Evolutionary conservation across 371 early-diverging fungal species (phyloP), one percentile per base, ranked within the genome.

Genomic region (Apophysomyces trapeziformis): DNA sequence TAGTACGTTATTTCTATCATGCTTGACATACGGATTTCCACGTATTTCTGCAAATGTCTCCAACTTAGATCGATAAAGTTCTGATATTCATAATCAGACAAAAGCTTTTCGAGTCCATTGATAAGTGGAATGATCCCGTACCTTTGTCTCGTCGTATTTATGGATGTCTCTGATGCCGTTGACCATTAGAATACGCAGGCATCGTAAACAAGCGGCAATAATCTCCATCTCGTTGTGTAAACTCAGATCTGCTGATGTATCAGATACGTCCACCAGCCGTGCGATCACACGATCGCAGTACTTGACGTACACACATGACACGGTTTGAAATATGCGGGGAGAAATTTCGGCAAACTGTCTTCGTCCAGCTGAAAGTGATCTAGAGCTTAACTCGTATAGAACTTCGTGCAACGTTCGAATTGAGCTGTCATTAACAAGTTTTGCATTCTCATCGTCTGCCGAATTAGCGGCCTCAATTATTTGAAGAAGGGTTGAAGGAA

Each of bases 351-450:
- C 85, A 64, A 92, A 87, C 47, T 87, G 85, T 60, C 75, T 75
- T 59, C 93, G 86, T 43, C 91, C 89, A 13, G 86, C 68, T 6
- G 90, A 84, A 45, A 95, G 70, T n/a, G 86, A 82, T 63, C 92
- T 87, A 13, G 93, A 87, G 62, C 90, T 89, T n/a, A 95, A 77
- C 59, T 87, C 88, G 64, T 93, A 92, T 45, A 96, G 77, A 5
- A 93, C 90, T 68, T 90, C 83, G 65, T 93, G 90, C 5, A 96
- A 72, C 4, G 89, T 91, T 50, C 90, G 86, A n/a, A 96, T 76
- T 21, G 87, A 74, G 26, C 93, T 88, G 60, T 90, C 85, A 68
- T 93, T 91, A 41, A 89, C 65, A 6, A 83, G 68, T 46, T 78
- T 65, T 5, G 77, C 66, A 14, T 76, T 71, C 11, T 82, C 71